Conservation (phyloP, 768 basidiomycete species). For the Piloderma croceum region DNA sequence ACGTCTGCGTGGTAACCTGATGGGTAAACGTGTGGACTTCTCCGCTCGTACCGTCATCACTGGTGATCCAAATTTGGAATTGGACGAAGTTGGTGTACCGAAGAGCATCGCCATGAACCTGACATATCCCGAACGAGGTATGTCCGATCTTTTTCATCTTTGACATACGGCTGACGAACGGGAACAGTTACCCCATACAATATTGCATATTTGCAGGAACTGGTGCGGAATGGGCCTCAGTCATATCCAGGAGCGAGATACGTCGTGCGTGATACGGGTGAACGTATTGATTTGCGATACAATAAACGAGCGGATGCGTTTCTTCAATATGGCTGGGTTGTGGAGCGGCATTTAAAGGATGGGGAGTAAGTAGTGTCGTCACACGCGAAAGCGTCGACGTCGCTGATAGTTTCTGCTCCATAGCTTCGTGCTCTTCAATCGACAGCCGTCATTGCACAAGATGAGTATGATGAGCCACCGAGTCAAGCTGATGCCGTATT, state of each 20-base stretch:
- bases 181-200: constrained; percentile 91
- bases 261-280: constrained; percentile 94
- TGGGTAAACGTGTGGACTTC: constrained; percentile 99
- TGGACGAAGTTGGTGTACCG: constrained; percentile 97
- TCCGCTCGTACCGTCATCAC: constrained; percentile 99
- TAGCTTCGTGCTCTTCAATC: constrained; percentile 93
- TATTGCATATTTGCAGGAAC: constrained; percentile 86
- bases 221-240: constrained; percentile 92
- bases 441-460: constrained; percentile 96
- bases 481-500: constrained; percentile 95
- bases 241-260: constrained; percentile 95
- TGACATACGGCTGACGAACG: constrained; percentile 8
- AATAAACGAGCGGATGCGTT: constrained; percentile 95
- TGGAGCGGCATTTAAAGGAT: constrained; percentile 94
- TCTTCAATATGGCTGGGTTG: constrained; percentile 97
- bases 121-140: constrained; percentile 95
- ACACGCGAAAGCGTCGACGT: no score
- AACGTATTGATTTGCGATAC: constrained; percentile 93
- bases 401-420: no score
- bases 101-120: constrained; percentile 94
- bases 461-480: constrained; percentile 99
- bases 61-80: constrained; percentile 92
- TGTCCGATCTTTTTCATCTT: constrained; percentile 14
- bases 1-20: constrained; percentile 92
- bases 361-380: constrained; percentile 84